A percentile compares a stretch with the other conserved stretches of the same genome.
These are phyloP conservation scores for Scutellaria baicalensis DNA, from an alignment of 257 asterid species.

Conservation along the genomic window DNA sequence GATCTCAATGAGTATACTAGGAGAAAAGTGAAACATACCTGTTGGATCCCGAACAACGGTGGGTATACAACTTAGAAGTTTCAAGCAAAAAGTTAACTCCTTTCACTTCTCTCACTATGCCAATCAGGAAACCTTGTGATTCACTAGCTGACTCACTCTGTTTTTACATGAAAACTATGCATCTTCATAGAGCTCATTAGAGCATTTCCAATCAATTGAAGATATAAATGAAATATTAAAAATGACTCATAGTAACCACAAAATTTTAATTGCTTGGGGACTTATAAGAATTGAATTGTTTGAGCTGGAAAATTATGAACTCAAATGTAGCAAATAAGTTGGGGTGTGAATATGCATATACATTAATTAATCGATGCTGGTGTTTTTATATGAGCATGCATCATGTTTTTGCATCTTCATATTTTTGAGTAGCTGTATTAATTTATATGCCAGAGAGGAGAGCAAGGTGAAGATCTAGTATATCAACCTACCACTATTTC, in stretches of 20 bases:
- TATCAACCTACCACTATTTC: constrained; percentile 16
- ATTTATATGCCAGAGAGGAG: constrained; percentile 25
- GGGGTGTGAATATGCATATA: no score
- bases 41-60: not conserved
- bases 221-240: not conserved
- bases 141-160: not conserved
- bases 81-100: not conserved
- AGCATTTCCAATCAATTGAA: not conserved
- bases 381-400: not conserved
- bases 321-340: not conserved
- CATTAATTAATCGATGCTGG: not conserved
- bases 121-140: not conserved
- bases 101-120: not conserved
- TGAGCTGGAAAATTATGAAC: no score
- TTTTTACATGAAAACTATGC: not conserved
- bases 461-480: constrained; percentile 12
- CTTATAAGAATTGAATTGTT: not conserved
- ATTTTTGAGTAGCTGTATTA: not conserved
- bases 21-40: not conserved
- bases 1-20: not conserved
- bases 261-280: not conserved
- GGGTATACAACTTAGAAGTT: not conserved
- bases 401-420: not conserved
- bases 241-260: not conserved
- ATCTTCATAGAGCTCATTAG: not conserved